Base-by-base conservation (phyloP, 306 rosid genomes). In the Cicer judaicum region DNA sequence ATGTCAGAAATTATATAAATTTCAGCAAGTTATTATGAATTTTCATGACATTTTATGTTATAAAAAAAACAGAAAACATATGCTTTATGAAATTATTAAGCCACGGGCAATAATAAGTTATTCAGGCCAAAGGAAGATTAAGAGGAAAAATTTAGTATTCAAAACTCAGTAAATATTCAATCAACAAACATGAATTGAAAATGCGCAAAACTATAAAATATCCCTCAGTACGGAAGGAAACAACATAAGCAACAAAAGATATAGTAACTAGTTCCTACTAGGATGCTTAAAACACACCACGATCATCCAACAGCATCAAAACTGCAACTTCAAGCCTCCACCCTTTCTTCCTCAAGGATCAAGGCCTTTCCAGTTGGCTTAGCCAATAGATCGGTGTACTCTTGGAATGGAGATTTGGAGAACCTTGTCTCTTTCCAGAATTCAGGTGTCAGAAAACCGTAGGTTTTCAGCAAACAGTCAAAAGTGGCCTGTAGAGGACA, bases 371-470 rank as follows among this genome's bases (percentile, higher is more conserved):
- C 76, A 0, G 80, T 68, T 15, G 84, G 84, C 62, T 74, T 80
- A 0, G 80, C 72, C 16, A 80, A 46, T 5, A 74, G 7, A 80
- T 80, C 84, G 0, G 84, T 80, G 46, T 24, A 80, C 61, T 80
- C 84, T 68, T 80, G 84, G 77, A 68, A 80, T 50, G 84, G 84
- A 12, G 84, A 68, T 42, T 68, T 80, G 9, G 72, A 24, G 72
- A 80, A 80, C 18, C 80, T 56, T 8, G 84, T 80, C 53, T 80
- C 84, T 61, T 12, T 80, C 80, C 84, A 80, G 76, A 80, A 80
- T 0, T 80, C 84, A 0, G 80, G 84, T 0, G 84, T 80, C 8
- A 80, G 49, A 10, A 74, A 80, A 34, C 77, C 84, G 14, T 80
- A 80, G 44, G 80, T 80, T 46, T 74, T 74, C 67, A 75, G 1